These are phyloP conservation scores for Trametes elegans DNA, from an alignment of 768 basidiomycete species.

Conservation along the genomic window DNA sequence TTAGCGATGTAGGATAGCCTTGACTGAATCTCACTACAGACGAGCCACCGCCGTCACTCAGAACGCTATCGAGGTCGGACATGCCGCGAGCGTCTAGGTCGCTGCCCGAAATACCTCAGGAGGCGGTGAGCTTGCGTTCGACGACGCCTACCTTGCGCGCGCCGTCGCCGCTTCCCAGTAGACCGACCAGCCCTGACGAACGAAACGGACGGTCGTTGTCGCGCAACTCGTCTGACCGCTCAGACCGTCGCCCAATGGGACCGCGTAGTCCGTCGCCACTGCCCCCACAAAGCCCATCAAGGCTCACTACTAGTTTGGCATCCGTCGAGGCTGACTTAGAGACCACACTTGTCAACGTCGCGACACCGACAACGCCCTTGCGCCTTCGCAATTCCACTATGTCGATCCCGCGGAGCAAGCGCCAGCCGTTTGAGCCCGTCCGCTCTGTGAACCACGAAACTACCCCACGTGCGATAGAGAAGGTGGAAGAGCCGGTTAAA, in stretches of 20 bases:
- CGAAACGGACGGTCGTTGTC: conserved; percentile 44
- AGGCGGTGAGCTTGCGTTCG: conserved; percentile 39
- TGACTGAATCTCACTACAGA: conserved; percentile 39
- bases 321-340: conserved; percentile 45
- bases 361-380: conserved; percentile 20
- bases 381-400: conserved; percentile 27
- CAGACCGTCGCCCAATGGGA: conserved; percentile 64
- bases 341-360: conserved; percentile 31
- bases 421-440: conserved; percentile 60
- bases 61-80: conserved; percentile 55
- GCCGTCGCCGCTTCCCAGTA: conserved; percentile 7
- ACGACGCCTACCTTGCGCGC: conserved; percentile 44
- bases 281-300: conserved; percentile 42
- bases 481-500: conserved; percentile 31
- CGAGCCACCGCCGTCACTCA: conserved; percentile 52
- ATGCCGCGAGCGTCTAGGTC: conserved; percentile 34
- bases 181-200: background rate
- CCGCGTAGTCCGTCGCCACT: conserved; percentile 76
- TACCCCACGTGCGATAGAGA: conserved; percentile 40
- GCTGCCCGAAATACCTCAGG: conserved; percentile 31
- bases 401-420: conserved; percentile 67
- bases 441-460: conserved; percentile 44
- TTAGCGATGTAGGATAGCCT: background rate
- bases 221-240: conserved; percentile 49
- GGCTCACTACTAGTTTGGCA: conserved; percentile 30